Percentiles rank a stretch among this genome's conserved stretches.
Evolutionary conservation across 108 stramenopile species (phyloP).

Genomic region (Chaetoceros muelleri): DNA sequence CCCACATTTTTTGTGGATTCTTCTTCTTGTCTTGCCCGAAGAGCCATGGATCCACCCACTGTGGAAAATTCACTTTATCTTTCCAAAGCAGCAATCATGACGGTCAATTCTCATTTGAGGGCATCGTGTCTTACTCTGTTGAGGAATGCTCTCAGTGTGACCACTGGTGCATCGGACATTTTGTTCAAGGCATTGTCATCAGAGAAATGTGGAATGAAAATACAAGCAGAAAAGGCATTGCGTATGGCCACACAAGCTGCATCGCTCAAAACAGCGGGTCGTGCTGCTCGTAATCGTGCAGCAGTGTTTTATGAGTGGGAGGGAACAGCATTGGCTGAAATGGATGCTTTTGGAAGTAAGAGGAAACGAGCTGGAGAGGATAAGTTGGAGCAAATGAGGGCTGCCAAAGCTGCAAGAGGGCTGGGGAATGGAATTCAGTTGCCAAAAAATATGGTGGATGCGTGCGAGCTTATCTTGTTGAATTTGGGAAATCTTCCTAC

Average conservation of each 20-base stretch:
- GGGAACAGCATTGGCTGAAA: constrained; percentile 25
- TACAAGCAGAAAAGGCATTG: constrained; percentile 79
- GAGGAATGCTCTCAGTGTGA: constrained; percentile 71
- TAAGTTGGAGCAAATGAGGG: constrained; percentile 67
- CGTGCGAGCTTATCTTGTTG: constrained; percentile 66
- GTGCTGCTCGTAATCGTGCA: constrained; percentile 76
- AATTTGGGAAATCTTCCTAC: constrained; percentile 61
- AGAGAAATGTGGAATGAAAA: constrained; percentile 47
- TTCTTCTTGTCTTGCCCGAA: constrained; percentile 56
- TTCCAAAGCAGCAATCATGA: constrained; percentile 33
- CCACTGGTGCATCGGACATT: constrained; percentile 43
- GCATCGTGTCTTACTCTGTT: constrained; percentile 74
- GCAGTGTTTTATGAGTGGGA: constrained; percentile 85
- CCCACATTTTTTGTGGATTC: constrained; percentile 73
- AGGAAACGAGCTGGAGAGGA: constrained; percentile 76
- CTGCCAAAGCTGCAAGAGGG: constrained; percentile 73
- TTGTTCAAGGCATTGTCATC: constrained; percentile 40
- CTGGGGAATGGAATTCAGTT: constrained; percentile 82
- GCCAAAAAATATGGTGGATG: constrained; percentile 67
- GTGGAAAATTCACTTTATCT: constrained; percentile 16
- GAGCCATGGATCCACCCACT: constrained; percentile 56
- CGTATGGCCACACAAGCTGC: constrained; percentile 63
- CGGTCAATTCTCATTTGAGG: constrained; percentile 48
- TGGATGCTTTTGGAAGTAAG: constrained; percentile 40
- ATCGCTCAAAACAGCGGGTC: constrained; percentile 74